These are phyloP conservation scores for Catunica adiposa DNA, from an alignment of 2,329 filamentous ascomycete genomes.

Conservation along the genomic window DNA sequence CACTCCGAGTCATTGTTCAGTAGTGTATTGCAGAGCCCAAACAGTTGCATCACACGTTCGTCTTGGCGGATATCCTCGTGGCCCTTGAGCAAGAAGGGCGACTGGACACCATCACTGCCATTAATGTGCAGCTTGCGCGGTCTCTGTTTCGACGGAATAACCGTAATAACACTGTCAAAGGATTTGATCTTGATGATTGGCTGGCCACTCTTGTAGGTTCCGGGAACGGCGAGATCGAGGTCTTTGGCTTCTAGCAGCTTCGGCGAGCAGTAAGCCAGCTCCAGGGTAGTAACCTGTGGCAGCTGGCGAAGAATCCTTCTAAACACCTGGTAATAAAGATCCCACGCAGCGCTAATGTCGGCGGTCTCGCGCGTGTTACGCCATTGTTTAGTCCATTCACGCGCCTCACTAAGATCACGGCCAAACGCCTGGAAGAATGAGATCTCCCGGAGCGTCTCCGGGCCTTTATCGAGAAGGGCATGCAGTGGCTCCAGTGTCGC, in stretches of 20 bases:
- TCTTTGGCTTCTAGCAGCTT: constrained; percentile 74
- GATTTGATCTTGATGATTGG: constrained; percentile 72
- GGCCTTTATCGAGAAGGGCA: constrained; percentile 75
- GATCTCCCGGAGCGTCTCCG: constrained; percentile 85
- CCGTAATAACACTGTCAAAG: constrained; percentile 77
- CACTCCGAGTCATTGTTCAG: constrained; percentile 87
- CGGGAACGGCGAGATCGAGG: constrained; percentile 86
- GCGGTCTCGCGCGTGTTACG: constrained; percentile 75
- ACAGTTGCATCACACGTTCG: constrained; percentile 98
- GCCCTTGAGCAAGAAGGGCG: constrained; percentile 89
- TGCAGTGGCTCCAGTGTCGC: constrained; percentile 77
- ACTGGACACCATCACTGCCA: constrained; percentile 75
- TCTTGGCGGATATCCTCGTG: constrained; percentile 98
- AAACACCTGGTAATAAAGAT: constrained; percentile 98
- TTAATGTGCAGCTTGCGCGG: constrained; percentile 76
- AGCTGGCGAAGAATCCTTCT: constrained; percentile 85
- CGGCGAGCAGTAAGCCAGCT: constrained; percentile 92
- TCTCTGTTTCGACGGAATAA: constrained; percentile 94
- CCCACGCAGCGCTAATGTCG: constrained; percentile 96
- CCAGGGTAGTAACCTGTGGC: constrained; percentile 78
- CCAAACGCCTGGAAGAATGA: constrained; percentile 97
- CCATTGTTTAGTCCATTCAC: constrained; percentile 91
- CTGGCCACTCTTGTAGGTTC: constrained; percentile 67
- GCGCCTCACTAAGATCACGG: constrained; percentile 81
- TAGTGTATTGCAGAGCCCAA: constrained; percentile 91